Conservation (phyloP, 768 basidiomycete species). For the Macrolepiota albuminosa region DNA sequence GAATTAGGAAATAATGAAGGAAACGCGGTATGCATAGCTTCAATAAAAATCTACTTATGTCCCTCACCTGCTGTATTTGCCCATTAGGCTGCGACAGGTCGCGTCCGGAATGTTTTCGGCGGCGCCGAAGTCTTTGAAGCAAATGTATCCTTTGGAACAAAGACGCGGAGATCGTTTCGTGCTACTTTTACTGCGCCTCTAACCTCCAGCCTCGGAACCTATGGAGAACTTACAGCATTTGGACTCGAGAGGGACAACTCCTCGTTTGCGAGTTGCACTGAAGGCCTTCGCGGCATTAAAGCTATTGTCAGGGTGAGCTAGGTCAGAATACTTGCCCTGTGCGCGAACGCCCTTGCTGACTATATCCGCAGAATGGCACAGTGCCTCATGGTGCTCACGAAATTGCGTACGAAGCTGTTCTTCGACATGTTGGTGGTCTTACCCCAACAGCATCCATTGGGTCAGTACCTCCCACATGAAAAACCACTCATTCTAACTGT, state of each 20-base stretch:
- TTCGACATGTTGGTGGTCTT: slow-evolving; percentile 71
- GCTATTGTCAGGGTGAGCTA: slow-evolving; percentile 74
- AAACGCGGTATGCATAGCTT: slow-evolving; percentile 63
- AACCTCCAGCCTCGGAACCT: slow-evolving; percentile 54
- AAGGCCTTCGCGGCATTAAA: slow-evolving; percentile 60
- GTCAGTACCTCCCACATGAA: slow-evolving; percentile 33
- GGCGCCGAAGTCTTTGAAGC: slow-evolving; percentile 87
- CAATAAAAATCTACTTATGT: background rate
- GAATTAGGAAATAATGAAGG: slow-evolving; percentile 94
- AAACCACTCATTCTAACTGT: background rate
- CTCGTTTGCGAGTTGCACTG: slow-evolving; percentile 65
- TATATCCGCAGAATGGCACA: slow-evolving; percentile 30
- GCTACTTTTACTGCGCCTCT: slow-evolving; percentile 63
- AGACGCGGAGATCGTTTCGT: slow-evolving; percentile 80
- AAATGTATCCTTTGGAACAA: slow-evolving; percentile 79
- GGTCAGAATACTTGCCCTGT: slow-evolving; percentile 32
- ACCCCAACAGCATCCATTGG: slow-evolving; percentile 76
- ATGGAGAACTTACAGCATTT: slow-evolving; percentile 68
- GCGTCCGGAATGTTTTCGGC: slow-evolving; percentile 85
- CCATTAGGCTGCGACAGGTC: slow-evolving; percentile 65
- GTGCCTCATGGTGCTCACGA: slow-evolving; percentile 56
- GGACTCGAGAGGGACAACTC: slow-evolving; percentile 79
- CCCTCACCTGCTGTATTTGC: background rate
- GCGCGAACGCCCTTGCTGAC: slow-evolving; percentile 16
- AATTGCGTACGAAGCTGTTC: slow-evolving; percentile 76